Percentiles rank a stretch among this genome's conserved stretches.
phyloP scores from a whole-genome alignment of 768 basidiomycete genomes.

The Russula brevipes region DNA sequence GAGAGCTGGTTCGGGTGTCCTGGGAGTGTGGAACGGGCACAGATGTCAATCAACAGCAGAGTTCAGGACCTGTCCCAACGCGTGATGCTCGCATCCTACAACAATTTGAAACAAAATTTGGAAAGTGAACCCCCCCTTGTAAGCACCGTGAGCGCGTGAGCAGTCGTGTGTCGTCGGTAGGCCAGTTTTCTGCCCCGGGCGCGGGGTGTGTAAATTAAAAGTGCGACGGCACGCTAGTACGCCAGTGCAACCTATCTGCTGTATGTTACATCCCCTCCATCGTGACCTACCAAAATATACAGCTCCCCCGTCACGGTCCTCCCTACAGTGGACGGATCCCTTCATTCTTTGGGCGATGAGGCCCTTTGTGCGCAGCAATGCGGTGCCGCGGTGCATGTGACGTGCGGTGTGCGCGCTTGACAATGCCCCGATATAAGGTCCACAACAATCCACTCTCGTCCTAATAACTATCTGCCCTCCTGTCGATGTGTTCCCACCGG shows the following conservation, averaged over 20 bases:
- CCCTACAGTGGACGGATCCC: neutral
- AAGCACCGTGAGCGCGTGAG: too few relatives aligned
- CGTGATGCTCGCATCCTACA: too few relatives aligned
- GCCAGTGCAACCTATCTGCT: too few relatives aligned
- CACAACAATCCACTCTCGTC: neutral
- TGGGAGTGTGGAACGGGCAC: slow-evolving; percentile 3
- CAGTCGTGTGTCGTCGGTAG: neutral
- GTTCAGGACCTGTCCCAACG: neutral
- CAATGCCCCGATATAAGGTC: slow-evolving; percentile 6
- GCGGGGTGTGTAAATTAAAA: slow-evolving; percentile 1
- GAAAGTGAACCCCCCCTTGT: too few relatives aligned
- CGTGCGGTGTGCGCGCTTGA: slow-evolving; percentile 11
- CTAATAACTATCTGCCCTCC: neutral
- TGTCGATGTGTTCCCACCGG: slow-evolving; percentile 6
- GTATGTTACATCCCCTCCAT: too few relatives aligned
- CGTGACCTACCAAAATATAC: neutral
- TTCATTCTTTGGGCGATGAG: neutral
- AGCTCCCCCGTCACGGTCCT: neutral
- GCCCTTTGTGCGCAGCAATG: neutral
- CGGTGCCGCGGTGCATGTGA: slow-evolving; percentile 16
- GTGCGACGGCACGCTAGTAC: neutral
- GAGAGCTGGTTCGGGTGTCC: slow-evolving; percentile 27
- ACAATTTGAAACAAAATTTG: too few relatives aligned
- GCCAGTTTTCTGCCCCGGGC: neutral
- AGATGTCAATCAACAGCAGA: neutral